phyloP scores from a whole-genome alignment of 1,139 yeast genomes.

The Geotrichum reessii region DNA sequence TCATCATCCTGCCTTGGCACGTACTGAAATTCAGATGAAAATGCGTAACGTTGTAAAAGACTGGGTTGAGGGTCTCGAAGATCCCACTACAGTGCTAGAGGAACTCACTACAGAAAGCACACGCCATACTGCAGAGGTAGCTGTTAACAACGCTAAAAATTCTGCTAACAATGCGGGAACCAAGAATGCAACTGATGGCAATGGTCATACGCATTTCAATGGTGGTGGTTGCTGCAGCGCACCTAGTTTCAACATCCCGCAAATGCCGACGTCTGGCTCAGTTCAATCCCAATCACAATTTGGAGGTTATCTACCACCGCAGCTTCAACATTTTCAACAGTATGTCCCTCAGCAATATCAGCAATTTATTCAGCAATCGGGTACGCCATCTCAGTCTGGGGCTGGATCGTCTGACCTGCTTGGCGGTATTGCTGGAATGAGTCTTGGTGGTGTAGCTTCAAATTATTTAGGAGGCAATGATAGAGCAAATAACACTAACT shows the following conservation, averaged over 20 bases:
- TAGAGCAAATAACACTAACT: too few species aligned
- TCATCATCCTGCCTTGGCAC: constrained; percentile 25
- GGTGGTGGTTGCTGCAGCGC: background rate
- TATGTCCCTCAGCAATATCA: too few species aligned
- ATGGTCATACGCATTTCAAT: background rate
- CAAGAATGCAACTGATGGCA: background rate
- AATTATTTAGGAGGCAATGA: too few species aligned
- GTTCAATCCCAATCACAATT: background rate
- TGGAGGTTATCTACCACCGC: too few species aligned
- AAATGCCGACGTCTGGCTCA: background rate
- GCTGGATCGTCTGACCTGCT: background rate
- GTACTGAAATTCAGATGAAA: constrained; percentile 21
- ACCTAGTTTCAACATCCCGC: background rate
- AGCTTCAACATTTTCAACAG: too few species aligned
- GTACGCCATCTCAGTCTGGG: background rate
- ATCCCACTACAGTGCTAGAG: background rate
- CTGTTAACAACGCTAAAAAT: background rate
- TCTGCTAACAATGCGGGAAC: background rate
- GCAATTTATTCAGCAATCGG: too few species aligned
- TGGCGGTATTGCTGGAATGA: background rate
- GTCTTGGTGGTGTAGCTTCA: background rate
- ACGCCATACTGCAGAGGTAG: background rate
- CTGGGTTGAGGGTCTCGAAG: constrained; percentile 19
- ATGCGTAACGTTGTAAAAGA: constrained; percentile 22
- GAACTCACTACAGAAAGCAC: background rate